These are phyloP conservation scores for Sapria himalayana DNA, from an alignment of 345 rosid genomes.

Conservation along the genomic window DNA sequence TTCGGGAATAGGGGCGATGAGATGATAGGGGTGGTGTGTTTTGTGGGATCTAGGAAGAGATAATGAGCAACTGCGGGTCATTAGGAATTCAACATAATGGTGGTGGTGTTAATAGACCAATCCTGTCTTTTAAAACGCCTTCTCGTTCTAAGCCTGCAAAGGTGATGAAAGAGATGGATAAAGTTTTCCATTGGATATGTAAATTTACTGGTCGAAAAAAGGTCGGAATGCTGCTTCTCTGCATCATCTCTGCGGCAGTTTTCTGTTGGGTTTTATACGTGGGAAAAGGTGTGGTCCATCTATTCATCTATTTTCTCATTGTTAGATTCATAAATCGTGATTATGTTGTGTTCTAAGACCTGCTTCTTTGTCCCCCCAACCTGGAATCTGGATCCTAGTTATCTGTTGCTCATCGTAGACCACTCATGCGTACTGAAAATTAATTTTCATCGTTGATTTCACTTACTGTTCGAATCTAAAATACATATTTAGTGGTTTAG, in stretches of 20 bases:
- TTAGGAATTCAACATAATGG: slow-evolving; percentile 13
- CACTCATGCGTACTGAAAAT: too few species aligned
- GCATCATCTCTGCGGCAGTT: slow-evolving; percentile 61
- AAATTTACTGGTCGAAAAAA: slow-evolving; percentile 85
- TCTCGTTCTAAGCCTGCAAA: slow-evolving; percentile 43
- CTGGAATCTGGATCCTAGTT: too few species aligned
- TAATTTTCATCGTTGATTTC: too few species aligned
- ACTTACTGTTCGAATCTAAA: too few species aligned
- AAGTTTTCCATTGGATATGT: slow-evolving; percentile 59
- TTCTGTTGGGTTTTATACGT: slow-evolving; percentile 62
- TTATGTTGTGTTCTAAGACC: neutral
- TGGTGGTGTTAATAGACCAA: slow-evolving; percentile 6
- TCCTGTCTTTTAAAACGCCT: slow-evolving; percentile 12
- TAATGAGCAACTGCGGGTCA: too few species aligned
- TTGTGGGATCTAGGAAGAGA: too few species aligned
- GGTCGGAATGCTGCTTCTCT: slow-evolving; percentile 83
- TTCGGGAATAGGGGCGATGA: too few species aligned
- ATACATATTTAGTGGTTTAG: too few species aligned
- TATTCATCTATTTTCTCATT: neutral
- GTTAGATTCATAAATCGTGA: neutral
- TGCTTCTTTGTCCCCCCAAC: too few species aligned
- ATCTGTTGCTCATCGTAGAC: too few species aligned
- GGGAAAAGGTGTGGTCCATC: slow-evolving; percentile 53
- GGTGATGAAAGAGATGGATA: slow-evolving; percentile 74
- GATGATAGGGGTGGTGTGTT: too few species aligned